Conservation (phyloP, 108 stramenopile species). For the Pseudonitzschia delicatissima region DNA sequence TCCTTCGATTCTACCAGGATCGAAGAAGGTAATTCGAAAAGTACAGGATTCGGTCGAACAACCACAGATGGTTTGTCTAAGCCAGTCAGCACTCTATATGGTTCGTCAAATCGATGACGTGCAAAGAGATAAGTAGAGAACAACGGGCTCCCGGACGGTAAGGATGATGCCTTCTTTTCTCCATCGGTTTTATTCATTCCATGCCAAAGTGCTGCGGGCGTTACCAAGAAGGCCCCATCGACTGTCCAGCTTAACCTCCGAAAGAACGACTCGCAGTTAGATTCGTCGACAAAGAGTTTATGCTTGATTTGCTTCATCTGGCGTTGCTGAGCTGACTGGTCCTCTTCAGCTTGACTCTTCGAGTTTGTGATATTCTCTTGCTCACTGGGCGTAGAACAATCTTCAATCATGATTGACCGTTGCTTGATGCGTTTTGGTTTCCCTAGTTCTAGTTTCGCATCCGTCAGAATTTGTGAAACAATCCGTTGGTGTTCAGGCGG, state of each 20-base stretch:
- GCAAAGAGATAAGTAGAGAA: slow-evolving; percentile 79
- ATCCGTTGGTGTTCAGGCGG: slow-evolving; percentile 32
- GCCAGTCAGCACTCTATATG: slow-evolving; percentile 72
- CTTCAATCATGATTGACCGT: slow-evolving; percentile 17
- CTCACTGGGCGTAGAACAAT: neutral
- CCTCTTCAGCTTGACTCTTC: neutral
- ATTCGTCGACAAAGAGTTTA: slow-evolving; percentile 85
- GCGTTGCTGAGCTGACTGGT: neutral
- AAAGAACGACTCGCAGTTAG: slow-evolving; percentile 88
- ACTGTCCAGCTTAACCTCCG: slow-evolving; percentile 86
- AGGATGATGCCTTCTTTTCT: neutral
- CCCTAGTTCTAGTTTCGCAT: slow-evolving; percentile 42
- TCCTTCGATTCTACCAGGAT: slow-evolving; percentile 37
- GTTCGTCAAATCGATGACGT: slow-evolving; percentile 78
- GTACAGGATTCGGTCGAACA: slow-evolving; percentile 75
- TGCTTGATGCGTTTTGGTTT: slow-evolving; percentile 43
- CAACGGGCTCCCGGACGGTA: slow-evolving; percentile 24
- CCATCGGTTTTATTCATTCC: slow-evolving; percentile 13
- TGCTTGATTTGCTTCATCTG: slow-evolving; percentile 22
- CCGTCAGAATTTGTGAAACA: slow-evolving; percentile 28
- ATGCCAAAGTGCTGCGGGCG: slow-evolving; percentile 88
- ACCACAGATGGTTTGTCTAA: slow-evolving; percentile 84
- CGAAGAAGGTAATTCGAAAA: slow-evolving; percentile 59
- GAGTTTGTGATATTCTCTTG: neutral
- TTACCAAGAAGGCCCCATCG: slow-evolving; percentile 88